Evolutionary conservation across 192 early-diverging fungal genomes (phyloP), one percentile per base, ranked within the genome.

Genomic region (Dimargaris verticillata): DNA sequence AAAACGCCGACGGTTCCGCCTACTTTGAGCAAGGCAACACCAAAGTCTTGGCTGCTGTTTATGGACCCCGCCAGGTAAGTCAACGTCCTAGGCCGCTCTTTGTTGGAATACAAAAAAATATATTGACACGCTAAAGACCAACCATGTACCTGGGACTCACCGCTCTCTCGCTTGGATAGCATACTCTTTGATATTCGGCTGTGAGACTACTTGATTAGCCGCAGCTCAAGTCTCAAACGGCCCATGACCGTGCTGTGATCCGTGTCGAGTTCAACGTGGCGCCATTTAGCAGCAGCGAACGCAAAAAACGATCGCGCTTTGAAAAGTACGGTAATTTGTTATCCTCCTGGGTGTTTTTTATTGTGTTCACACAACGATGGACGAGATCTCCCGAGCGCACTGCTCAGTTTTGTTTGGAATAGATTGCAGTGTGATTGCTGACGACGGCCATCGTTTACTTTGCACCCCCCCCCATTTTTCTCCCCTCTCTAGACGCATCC

Each of bases 21-120:
- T 98, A 92, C 69, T 78, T 92, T 54, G 91, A 94, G 73, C 88
- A 91, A 63, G 95, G 95, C 61, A 95, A 99, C 72, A 96, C 95
- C 47, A 92, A 94, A 66, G 82, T 83, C 52, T 74, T 99, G 18
- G 87, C 81, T 0, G 83, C 87, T 17, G 92, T 99, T 10, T 93
- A 92, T 70, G 95, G 95, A 9, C 95, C 95, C 2, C 73, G 86
- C 44, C 92, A 96, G 73, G 85, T 83, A 57, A 33, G 52, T 61
- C 17, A 49, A 52, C 25, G 49, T 12, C 44, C 44, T 15, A 45
- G 44, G 44, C 7, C 10, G 44, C 44, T 12, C 15, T 45, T 45
- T 45, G 44, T 45, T 12, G 44, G 17, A 45, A 17, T 45, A 45
- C 17, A 45, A 45, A 17, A 17, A 9, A 9, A 45, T 45, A 17